A percentile compares a stretch with the other conserved stretches of the same genome.
These are phyloP conservation scores for Chalciporus pseudorubinellus DNA, from an alignment of 768 basidiomycete species.

Conservation along the genomic window DNA sequence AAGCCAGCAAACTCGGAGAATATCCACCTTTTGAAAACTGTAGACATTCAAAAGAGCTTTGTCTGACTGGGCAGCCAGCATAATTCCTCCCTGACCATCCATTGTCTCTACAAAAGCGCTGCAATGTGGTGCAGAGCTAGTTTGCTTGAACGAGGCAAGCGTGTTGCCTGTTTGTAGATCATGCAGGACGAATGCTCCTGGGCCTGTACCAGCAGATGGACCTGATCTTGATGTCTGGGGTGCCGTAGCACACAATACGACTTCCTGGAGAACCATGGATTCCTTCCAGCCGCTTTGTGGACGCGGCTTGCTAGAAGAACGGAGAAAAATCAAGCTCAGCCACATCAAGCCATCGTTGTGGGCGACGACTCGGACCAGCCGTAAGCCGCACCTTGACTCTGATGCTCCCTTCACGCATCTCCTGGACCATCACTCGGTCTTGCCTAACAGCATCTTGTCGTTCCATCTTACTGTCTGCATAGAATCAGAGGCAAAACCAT, in stretches of 20 bases:
- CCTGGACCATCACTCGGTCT: neutral
- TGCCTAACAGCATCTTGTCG: neutral
- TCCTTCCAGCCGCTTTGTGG: neutral
- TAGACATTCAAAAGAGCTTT: conserved; percentile 90
- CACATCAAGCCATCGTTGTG: conserved; percentile 9
- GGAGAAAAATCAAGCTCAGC: conserved; percentile 14
- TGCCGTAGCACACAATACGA: conserved; percentile 60
- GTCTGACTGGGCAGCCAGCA: conserved; percentile 83
- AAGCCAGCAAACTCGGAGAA: neutral
- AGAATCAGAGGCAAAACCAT: conserved; percentile 32
- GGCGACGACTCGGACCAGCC: neutral
- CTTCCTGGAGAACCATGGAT: conserved; percentile 61
- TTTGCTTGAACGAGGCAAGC: conserved; percentile 88
- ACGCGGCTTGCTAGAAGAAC: neutral
- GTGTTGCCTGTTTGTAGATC: conserved; percentile 76
- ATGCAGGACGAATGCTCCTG: conserved; percentile 71
- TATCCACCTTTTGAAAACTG: conserved; percentile 84
- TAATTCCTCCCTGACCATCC: conserved; percentile 75
- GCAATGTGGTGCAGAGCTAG: conserved; percentile 60
- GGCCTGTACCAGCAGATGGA: conserved; percentile 41
- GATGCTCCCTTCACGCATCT: neutral
- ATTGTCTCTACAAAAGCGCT: conserved; percentile 66
- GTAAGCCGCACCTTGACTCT: neutral
- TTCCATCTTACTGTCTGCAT: neutral
- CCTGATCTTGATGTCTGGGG: conserved; percentile 39